Conservation (phyloP, 768 basidiomycete species). For the Lactifluus subvellereus region DNA sequence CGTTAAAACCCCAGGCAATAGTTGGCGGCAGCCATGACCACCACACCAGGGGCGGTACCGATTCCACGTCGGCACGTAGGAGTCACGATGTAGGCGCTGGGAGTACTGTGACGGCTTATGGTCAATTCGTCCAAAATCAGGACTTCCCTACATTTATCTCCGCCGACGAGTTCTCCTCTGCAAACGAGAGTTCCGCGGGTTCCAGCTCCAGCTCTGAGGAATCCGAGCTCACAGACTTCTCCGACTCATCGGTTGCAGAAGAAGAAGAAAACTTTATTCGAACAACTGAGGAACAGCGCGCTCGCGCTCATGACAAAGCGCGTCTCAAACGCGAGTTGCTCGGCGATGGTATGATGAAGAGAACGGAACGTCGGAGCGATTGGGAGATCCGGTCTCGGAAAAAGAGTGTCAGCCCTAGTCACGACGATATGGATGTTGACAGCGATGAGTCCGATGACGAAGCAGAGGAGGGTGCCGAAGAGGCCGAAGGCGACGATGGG, state of each 20-base stretch:
- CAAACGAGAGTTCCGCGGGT: constrained; percentile 30
- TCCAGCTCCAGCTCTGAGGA: constrained; percentile 20
- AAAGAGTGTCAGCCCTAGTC: constrained; percentile 34
- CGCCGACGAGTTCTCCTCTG: constrained; percentile 25
- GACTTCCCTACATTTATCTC: constrained; percentile 24
- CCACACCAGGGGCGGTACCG: constrained; percentile 7
- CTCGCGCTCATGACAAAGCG: constrained; percentile 35
- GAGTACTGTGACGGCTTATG: constrained; percentile 1
- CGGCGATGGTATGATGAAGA: constrained; percentile 40
- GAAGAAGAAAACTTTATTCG: constrained; percentile 24
- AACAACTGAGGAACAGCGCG: constrained; percentile 19
- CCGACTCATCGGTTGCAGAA: constrained; percentile 22
- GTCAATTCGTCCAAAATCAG: constrained; percentile 3
- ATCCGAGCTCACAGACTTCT: constrained; percentile 20
- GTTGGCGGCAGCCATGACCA: constrained; percentile 8
- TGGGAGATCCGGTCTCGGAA: constrained; percentile 24
- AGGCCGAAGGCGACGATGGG: constrained; percentile 47
- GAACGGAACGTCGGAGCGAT: constrained; percentile 29
- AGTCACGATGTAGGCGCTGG: constrained; percentile 17
- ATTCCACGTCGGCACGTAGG: constrained; percentile 11
- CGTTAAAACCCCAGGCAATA: neutral
- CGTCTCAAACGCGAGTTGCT: constrained; percentile 56
- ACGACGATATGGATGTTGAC: constrained; percentile 60
- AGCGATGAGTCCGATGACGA: constrained; percentile 52
- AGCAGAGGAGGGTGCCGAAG: constrained; percentile 44